Evolutionary conservation across 805 yeast genomes (phyloP).

Genomic region (Ogataea nitratoaversa): DNA sequence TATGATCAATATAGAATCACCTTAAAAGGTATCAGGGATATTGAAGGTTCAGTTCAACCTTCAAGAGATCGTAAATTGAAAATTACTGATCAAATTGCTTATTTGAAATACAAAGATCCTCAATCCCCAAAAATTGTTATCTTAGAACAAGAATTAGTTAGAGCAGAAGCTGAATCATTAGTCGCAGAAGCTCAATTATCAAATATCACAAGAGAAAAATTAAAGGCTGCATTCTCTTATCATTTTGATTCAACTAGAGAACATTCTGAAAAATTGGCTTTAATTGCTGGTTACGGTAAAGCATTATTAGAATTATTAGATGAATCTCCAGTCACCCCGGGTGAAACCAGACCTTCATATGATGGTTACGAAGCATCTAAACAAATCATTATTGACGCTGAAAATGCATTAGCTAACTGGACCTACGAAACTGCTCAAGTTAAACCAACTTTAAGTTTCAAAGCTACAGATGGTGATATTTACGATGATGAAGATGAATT

Average conservation of each 20-base stretch:
- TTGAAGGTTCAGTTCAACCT: constrained; percentile 85
- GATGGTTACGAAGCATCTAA: constrained; percentile 87
- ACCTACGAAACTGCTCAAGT: constrained; percentile 79
- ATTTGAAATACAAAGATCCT: constrained; percentile 80
- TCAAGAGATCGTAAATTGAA: constrained; percentile 82
- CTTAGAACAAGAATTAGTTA: constrained; percentile 82
- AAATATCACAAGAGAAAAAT: constrained; percentile 81
- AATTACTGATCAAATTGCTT: constrained; percentile 81
- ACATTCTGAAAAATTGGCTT: constrained; percentile 78
- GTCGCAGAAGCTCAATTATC: constrained; percentile 92
- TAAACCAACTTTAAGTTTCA: constrained; percentile 73
- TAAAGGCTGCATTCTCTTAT: constrained; percentile 78
- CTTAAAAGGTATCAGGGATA: constrained; percentile 74
- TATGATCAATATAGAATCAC: constrained; percentile 85
- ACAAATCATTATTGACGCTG: constrained; percentile 83
- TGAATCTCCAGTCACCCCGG: constrained; percentile 84
- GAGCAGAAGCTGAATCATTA: constrained; percentile 88
- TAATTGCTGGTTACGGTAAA: constrained; percentile 88
- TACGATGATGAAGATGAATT: constrained; percentile 57
- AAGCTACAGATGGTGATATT: constrained; percentile 40
- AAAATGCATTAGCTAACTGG: constrained; percentile 79
- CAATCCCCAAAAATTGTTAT: constrained; percentile 76
- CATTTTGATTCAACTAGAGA: constrained; percentile 85
- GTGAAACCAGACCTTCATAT: constrained; percentile 86
- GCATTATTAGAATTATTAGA: constrained; percentile 79